Base-by-base conservation (phyloP, 192 early-diverging fungal species). In the Coemansia sp. region DNA sequence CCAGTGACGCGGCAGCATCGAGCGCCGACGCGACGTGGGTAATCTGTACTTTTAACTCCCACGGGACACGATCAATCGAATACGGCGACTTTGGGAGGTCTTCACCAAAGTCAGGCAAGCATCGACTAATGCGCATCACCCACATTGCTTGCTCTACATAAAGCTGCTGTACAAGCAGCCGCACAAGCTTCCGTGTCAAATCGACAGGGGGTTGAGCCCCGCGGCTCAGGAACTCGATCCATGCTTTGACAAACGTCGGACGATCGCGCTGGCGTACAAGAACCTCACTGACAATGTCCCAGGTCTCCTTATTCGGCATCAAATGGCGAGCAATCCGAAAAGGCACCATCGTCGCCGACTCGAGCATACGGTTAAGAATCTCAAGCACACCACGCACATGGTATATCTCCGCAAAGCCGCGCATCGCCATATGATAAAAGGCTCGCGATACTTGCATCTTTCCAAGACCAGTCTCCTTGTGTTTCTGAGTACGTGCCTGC, bases 71-170 rank as follows among this genome's bases (percentile, higher is more conserved):
- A 47, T 73, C 67, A 12, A 32, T 50, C 12, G 61, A 54, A 25
- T 64, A 54, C 26, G 65, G 58, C 27, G 73, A 24, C 27, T 53
- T 61, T 26, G 78, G 68, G 9, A 67, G 63, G 2, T 23, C 24
- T 5, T 63, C 64, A 2, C 79, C 79, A n/a, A 63, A 23, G 38
- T 81, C 69, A 4, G 78, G 78, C 51, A 82, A 62, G 2, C 59
- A 65, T 5, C 79, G 79, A 50, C 79, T 70, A 21, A 82, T 82
- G 44, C 79, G 73, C 79, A 82, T 82, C 9, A 65, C 70, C 79
- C 73, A 76, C 28, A 76, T 52, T 2, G 79, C 79, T 55, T 82
- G 74, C 58, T 82, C 79, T 14, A 82, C 54, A 24, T 64, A 67
- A 44, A 60, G 52, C 57, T 82, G 79, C 21, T 64, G 63, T 44